Evolutionary conservation across 352 stramenopile species (phyloP), one percentile per base, ranked within the genome.

Genomic region (Globisporangium solare): DNA sequence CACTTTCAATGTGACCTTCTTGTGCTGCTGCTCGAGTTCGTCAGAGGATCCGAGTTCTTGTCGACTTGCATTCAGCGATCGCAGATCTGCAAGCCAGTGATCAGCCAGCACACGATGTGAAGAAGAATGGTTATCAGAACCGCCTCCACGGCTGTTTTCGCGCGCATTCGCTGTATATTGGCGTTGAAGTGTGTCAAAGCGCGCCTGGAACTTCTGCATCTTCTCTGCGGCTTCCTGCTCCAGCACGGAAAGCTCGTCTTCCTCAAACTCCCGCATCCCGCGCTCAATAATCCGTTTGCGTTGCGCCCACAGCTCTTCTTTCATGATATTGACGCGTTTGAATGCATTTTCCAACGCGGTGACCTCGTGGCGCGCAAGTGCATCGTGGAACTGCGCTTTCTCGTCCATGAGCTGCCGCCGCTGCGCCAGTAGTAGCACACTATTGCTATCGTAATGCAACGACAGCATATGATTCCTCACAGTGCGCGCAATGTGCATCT

Each of bases 271-370:
- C 2, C 60, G 58, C 17, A 74, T 41, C 3, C 51, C 62, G 20
- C 65, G 63, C n/a, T 64, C 47, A 0, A 66, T 21, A n/a, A 79
- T 74, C 68, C 68, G 76, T 17, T 65, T 66, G 10, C 61, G 51
- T 14, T 48, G 58, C 3, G 60, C 61, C 71, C 68, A 79, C 8
- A 79, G 42, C 37, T 79, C 65, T 51, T 75, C 65, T 52, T 76
- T 79, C 71, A 75, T 76, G 22, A 73, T 71, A 41, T 67, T 66
- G 22, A 71, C 14, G 24, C 67, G 68, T 51, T 79, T 79, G 60
- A 79, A 76, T 21, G 61, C 20, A 21, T 76, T 79, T 18, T 76
- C 66, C 3, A 63, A 48, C 24, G 70, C 63, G 0, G 65, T 62
- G 12, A 76, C 54, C 56, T 76, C 63, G 41, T 63, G 47, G 2